Evolutionary conservation across 2,329 filamentous ascomycete species (phyloP), one percentile per base, ranked within the genome.

Genomic region (Didymella exigua): DNA sequence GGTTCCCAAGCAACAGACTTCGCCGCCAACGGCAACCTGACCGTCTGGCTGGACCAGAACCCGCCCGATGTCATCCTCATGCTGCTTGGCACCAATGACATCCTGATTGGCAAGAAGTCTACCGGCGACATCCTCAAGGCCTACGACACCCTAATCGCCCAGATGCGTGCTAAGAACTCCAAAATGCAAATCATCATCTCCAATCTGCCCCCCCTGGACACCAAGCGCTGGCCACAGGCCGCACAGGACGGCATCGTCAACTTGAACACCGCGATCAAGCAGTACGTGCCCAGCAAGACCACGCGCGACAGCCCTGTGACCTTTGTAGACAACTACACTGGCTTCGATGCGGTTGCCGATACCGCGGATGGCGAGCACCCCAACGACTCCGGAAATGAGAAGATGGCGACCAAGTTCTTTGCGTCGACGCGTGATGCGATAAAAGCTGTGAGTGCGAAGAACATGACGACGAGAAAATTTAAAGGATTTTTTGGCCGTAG

Each of bases 81-180:
- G 77, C 76, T 79, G 56, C 66, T 81, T 2, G 77, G 76, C 4
- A 77, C 76, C 11, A 78, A 79, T 67, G 78, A 80, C 55, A 69
- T 78, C 2, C 74, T 75, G 64, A 67, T 69, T 21, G 70, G 69
- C 46, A 68, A 73, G 44, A 68, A 67, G 21, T 54, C 72, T 1
- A 56, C 54, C 0, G 56, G 58, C n/a, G 68, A 73, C 9, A 76
- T 77, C 16, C 52, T 77, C 21, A 61, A 59, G 3, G 75, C 77
- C 1, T 79, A 75, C 56, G 66, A 69, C 9, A 73, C 64, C 5
- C 58, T 81, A 19, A 65, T 80, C 1, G 67, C 65, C 2, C 73
- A 79, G 56, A 81, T 81, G 77, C 63, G 78, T 16, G 69, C 62
- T 1, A 75, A 66, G 30, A 80, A 79, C 47, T 51, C 68, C 4